Base-by-base conservation (phyloP, 257 asterid species). In the Solanum rostratum region DNA sequence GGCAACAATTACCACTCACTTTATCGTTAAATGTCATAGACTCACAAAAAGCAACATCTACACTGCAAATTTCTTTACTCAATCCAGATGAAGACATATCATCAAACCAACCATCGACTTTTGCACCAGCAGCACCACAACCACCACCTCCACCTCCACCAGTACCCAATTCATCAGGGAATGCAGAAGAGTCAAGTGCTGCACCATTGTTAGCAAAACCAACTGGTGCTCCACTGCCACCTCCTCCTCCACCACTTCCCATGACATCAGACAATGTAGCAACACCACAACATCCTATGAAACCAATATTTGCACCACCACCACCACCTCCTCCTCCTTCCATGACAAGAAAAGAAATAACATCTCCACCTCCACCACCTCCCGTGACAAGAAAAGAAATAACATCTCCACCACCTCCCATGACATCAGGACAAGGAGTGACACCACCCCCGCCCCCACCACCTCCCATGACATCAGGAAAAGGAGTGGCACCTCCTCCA, bases 201-300 rank as follows among this genome's bases (percentile, higher is more conserved):
- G 49, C 80, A 65, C 53, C 63, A 65, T 29, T 63, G 37, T 22
- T 43, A 68, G 24, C 54, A 53, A 79, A 83, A 20, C 52, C 50
- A 50, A 83, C 16, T 68, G 85, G 45, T 83, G 54, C 89, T 52
- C 87, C 89, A 50, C 83, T 84, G n/a, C 85, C 76, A 1, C 90
- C 83, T 24, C 91, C 89, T 3, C 86, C 91, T 1, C 89, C 93
- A 4, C 87, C 83, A 0, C 86, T 85, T 16, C 85, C 86, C 27
- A 79, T 52, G 57, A 33, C 20, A 73, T 54, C 29, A 74, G 24
- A 29, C 57, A 45, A 79, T 6, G 29, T 52, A 24, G 84, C 88
- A 7, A 69, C 33, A 5, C 86, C 87, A 5, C 85, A 85, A 65
- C 85, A 57, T 2, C 79, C 80, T 12, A 24, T 46, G 22, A 53